Evolutionary conservation across 1,284 basidiomycete species (phyloP).

Genomic region (Cryptococcus sp.): DNA sequence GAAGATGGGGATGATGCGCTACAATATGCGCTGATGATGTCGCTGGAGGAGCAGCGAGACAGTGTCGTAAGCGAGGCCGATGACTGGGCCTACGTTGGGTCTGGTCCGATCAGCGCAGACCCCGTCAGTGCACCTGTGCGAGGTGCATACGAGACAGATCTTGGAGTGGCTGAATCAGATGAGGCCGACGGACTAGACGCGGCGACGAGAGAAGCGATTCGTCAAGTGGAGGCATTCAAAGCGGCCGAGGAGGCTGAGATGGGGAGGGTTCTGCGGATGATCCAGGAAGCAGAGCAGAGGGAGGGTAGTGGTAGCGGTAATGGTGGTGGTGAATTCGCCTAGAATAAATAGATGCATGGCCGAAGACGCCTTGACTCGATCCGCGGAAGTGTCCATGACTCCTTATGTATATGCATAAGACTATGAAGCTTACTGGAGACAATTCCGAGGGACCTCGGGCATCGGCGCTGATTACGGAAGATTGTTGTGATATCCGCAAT

Average conservation of each 20-base stretch:
- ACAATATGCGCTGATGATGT: conserved; percentile 47
- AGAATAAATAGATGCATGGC: too few relatives aligned
- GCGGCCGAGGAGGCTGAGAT: conserved; percentile 32
- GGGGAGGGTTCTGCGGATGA: conserved; percentile 36
- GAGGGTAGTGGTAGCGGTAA: background rate
- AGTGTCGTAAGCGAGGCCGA: background rate
- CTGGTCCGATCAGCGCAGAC: background rate
- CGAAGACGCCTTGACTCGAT: too few relatives aligned
- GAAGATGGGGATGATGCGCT: conserved; percentile 45
- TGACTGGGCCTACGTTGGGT: background rate
- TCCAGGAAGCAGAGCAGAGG: conserved; percentile 33
- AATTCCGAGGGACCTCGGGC: too few relatives aligned
- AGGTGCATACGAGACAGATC: conserved; percentile 1
- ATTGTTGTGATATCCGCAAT: too few relatives aligned
- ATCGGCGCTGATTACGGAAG: too few relatives aligned
- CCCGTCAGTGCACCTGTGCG: background rate
- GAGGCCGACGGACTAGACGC: conserved; percentile 12
- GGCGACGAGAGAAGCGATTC: conserved; percentile 23
- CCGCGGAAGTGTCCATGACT: too few relatives aligned
- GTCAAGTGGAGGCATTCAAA: conserved; percentile 24
- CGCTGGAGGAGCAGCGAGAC: conserved; percentile 30
- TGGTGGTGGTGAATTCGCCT: background rate
- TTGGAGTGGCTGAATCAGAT: conserved; percentile 4
- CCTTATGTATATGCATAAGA: too few relatives aligned
- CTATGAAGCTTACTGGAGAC: too few relatives aligned